Evolutionary conservation across 805 yeast species (phyloP).

Genomic region (Saccharomyces eubayanus): DNA sequence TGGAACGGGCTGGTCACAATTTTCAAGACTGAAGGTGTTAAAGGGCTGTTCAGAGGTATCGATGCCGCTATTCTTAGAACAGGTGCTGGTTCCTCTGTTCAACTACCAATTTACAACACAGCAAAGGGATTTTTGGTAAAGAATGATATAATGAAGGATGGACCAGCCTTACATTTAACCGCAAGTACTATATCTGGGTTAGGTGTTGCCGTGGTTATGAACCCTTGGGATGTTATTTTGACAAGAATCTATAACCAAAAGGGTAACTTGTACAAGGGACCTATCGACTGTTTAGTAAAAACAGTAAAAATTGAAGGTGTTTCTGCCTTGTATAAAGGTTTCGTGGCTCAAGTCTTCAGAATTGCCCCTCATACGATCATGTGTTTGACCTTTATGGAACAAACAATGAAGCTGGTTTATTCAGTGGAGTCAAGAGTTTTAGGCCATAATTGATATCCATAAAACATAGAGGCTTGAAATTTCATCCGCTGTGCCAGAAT

Average conservation of each 20-base stretch:
- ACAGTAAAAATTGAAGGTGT: slow-evolving; percentile 80
- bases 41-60: slow-evolving; percentile 80
- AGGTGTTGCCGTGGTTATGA: slow-evolving; percentile 93
- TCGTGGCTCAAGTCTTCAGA: slow-evolving; percentile 84
- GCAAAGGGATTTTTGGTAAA: slow-evolving; percentile 57
- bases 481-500: background rate
- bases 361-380: slow-evolving; percentile 92
- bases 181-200: slow-evolving; percentile 77
- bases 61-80: slow-evolving; percentile 93
- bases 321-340: slow-evolving; percentile 85
- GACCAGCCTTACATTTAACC: slow-evolving; percentile 60
- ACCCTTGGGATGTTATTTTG: slow-evolving; percentile 92
- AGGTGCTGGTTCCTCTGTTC: slow-evolving; percentile 92
- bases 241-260: slow-evolving; percentile 94
- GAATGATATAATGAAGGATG: slow-evolving; percentile 47
- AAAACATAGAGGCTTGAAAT: background rate
- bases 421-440: slow-evolving; percentile 29
- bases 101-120: slow-evolving; percentile 80
- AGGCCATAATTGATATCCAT: slow-evolving; percentile 8
- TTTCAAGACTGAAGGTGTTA: slow-evolving; percentile 63
- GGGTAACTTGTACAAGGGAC: slow-evolving; percentile 78
- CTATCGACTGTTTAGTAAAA: slow-evolving; percentile 80
- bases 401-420: slow-evolving; percentile 52
- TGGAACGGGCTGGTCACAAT: slow-evolving; percentile 61
- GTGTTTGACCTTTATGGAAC: slow-evolving; percentile 92